Evolutionary conservation across 352 stramenopile species (phyloP).

Genomic region (Phytophthora citrophthora): DNA sequence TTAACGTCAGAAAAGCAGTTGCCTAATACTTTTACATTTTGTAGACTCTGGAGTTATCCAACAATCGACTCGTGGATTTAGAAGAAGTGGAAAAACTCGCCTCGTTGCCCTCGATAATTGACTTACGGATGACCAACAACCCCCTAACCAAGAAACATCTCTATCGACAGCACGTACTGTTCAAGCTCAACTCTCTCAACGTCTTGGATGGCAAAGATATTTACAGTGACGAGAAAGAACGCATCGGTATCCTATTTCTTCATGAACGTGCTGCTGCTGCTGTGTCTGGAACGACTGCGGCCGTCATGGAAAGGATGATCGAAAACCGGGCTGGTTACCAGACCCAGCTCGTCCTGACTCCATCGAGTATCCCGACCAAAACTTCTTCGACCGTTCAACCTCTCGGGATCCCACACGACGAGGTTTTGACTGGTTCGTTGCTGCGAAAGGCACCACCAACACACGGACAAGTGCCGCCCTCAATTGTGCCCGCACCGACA

Average conservation of each 20-base stretch:
- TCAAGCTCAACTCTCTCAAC: conserved; percentile 59
- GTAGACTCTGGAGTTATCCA: conserved; percentile 75
- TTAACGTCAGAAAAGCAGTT: not conserved
- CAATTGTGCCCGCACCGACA: conserved; percentile 7
- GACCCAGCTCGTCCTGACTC: conserved; percentile 43
- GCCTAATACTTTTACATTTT: conserved; percentile 11
- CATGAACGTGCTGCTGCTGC: conserved; percentile 61
- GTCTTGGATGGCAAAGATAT: conserved; percentile 76
- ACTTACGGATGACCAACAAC: conserved; percentile 75
- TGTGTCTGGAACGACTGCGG: conserved; percentile 17
- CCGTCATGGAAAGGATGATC: conserved; percentile 21
- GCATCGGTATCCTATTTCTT: conserved; percentile 69
- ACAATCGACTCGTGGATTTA: conserved; percentile 80
- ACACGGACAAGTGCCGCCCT: conserved; percentile 21
- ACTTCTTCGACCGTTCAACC: conserved; percentile 9
- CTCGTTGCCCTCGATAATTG: conserved; percentile 58
- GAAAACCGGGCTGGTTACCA: conserved; percentile 25
- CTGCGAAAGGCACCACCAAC: conserved; percentile 46
- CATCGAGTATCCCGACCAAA: conserved; percentile 58
- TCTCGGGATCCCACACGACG: conserved; percentile 39
- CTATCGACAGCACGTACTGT: conserved; percentile 76
- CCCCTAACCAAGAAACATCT: conserved; percentile 84
- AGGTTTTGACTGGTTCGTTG: conserved; percentile 52
- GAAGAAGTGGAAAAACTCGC: conserved; percentile 81
- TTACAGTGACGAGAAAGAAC: conserved; percentile 77